A percentile compares a stretch with the other conserved stretches of the same genome.
Evolutionary conservation across 2,329 filamentous ascomycete species (phyloP).

Genomic region (Penicillium oxalicum): DNA sequence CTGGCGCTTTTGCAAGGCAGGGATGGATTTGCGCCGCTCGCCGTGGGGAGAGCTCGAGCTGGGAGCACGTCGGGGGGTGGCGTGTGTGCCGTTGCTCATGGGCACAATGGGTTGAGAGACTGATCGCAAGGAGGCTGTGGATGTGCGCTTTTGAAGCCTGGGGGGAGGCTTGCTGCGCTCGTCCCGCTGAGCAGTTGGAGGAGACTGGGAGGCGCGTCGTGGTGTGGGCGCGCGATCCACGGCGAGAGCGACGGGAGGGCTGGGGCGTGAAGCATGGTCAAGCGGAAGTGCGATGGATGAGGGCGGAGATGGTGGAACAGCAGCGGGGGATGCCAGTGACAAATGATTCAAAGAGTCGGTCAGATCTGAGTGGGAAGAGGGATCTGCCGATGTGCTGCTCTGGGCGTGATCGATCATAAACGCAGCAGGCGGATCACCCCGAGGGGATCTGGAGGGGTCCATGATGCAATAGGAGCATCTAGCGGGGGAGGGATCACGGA

Average conservation of each 20-base stretch:
- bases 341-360: conserved; percentile 25
- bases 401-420: conserved; percentile 16
- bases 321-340: conserved; percentile 20
- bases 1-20: conserved; percentile 34
- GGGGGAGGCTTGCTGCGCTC: conserved; percentile 31
- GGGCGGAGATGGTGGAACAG: conserved; percentile 23
- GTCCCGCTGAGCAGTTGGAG: conserved; percentile 31
- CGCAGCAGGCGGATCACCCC: conserved; percentile 18
- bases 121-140: conserved; percentile 35
- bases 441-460: conserved; percentile 25
- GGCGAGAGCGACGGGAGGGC: conserved; percentile 13
- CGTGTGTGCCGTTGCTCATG: background rate
- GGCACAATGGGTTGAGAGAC: background rate
- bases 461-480: conserved; percentile 22
- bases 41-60: conserved; percentile 34
- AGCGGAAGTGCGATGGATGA: conserved; percentile 24
- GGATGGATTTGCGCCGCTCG: conserved; percentile 31
- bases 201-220: conserved; percentile 30
- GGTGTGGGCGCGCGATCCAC: conserved; percentile 16
- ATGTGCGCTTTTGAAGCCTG: conserved; percentile 34
- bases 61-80: conserved; percentile 26
- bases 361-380: conserved; percentile 14
- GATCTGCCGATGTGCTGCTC: conserved; percentile 11
- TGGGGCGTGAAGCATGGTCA: conserved; percentile 17
- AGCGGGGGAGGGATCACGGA: conserved; percentile 6